Evolutionary conservation across 306 rosid genomes (phyloP).

Genomic region (Spatholobus suberectus): DNA sequence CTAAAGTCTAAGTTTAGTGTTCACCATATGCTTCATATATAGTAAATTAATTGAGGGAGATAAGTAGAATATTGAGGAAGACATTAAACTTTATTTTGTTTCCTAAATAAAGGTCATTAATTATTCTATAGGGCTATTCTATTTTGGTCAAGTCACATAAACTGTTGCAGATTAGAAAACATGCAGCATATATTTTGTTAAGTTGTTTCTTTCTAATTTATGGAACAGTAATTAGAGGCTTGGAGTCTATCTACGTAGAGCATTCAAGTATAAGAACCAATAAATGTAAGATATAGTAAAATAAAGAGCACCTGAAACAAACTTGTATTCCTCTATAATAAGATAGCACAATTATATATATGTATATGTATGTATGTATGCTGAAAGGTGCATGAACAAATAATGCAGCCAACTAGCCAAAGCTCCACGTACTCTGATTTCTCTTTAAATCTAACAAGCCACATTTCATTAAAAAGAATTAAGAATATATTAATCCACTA

Average conservation of each 20-base stretch:
- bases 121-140: not conserved
- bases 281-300: conserved; percentile 59
- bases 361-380: too few species aligned
- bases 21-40: conserved; percentile 39
- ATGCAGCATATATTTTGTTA: not conserved
- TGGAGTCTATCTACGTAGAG: conserved; percentile 42
- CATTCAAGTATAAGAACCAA: conserved; percentile 53
- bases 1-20: conserved; percentile 7
- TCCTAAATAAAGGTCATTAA: not conserved
- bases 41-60: conserved; percentile 29
- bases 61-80: conserved; percentile 1
- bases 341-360: too few species aligned
- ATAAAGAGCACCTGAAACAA: conserved; percentile 56
- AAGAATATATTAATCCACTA: not conserved
- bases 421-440: not conserved
- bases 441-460: conserved; percentile 12
- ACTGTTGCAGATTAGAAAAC: conserved; percentile 4
- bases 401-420: not conserved
- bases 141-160: not conserved
- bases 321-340: conserved; percentile 69
- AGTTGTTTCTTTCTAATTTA: not conserved
- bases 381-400: too few species aligned
- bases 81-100: too few species aligned
- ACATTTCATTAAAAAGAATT: not conserved
- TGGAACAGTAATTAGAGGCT: conserved; percentile 51